These are phyloP conservation scores for Podospora conica DNA, from an alignment of 495 filamentous ascomycete species.

Conservation along the genomic window DNA sequence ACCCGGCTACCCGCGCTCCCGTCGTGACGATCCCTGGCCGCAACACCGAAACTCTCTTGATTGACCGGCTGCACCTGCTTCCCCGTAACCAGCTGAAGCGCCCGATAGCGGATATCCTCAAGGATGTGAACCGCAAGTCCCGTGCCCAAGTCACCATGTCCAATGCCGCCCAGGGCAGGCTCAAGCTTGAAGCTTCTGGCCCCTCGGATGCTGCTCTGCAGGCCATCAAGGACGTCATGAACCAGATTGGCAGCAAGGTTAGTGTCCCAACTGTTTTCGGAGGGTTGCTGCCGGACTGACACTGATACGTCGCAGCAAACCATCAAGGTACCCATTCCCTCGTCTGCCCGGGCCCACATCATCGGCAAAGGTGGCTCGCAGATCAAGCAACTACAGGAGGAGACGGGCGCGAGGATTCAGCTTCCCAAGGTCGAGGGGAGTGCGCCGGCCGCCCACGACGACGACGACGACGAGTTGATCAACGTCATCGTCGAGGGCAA, in stretches of 20 bases:
- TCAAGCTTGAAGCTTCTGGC: slow-evolving; percentile 77
- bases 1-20: slow-evolving; percentile 42
- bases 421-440: slow-evolving; percentile 69
- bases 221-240: slow-evolving; percentile 78
- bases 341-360: slow-evolving; percentile 74
- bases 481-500: slow-evolving; percentile 89
- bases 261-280: slow-evolving; percentile 1
- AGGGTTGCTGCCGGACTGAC: not conserved
- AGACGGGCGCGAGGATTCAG: slow-evolving; percentile 80
- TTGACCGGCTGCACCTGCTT: slow-evolving; percentile 66
- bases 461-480: slow-evolving; percentile 76
- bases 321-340: slow-evolving; percentile 69
- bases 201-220: slow-evolving; percentile 69
- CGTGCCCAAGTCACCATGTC: slow-evolving; percentile 76
- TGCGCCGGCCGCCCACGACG: slow-evolving; percentile 51
- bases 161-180: slow-evolving; percentile 54
- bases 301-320: slow-evolving; percentile 49
- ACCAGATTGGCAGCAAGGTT: slow-evolving; percentile 80
- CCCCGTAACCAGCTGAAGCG: slow-evolving; percentile 72
- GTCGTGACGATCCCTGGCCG: slow-evolving; percentile 69
- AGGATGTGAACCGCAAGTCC: slow-evolving; percentile 82
- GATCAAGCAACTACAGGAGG: slow-evolving; percentile 78
- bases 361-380: slow-evolving; percentile 88
- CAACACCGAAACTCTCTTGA: slow-evolving; percentile 64
- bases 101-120: slow-evolving; percentile 70